Percentiles rank a stretch among this genome's conserved stretches.
phyloP scores from a whole-genome alignment of 2,329 filamentous ascomycete genomes.

The Botrytis medusae region DNA sequence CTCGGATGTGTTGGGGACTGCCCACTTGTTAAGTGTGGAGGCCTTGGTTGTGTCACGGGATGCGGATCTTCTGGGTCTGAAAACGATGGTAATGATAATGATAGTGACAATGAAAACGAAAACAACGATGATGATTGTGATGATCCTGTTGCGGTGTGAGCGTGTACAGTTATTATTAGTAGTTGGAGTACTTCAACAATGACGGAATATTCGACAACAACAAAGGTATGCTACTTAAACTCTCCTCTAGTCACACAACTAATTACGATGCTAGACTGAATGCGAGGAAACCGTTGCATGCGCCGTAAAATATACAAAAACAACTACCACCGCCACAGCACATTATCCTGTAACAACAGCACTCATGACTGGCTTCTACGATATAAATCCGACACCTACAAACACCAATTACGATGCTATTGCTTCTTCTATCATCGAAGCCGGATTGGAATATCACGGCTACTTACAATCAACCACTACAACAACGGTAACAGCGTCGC shows the following conservation, averaged over 20 bases:
- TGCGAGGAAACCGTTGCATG: no score
- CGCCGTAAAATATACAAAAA: no score
- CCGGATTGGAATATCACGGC: no score
- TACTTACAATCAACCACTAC: neutral
- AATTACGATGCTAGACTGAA: no score
- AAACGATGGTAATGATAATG: no score
- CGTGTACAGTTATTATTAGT: neutral
- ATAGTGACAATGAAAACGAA: neutral
- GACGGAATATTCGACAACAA: neutral
- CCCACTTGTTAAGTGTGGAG: neutral
- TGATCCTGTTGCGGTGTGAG: neutral
- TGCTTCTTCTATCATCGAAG: no score
- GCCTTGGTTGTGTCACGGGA: neutral
- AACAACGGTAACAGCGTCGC: neutral
- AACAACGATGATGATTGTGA: neutral
- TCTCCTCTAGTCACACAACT: no score
- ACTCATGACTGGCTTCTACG: no score
- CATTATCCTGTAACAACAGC: no score
- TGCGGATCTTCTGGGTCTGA: neutral
- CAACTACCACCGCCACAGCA: no score
- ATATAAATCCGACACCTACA: no score
- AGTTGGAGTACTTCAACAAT: neutral
- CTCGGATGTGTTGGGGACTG: neutral
- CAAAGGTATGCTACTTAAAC: neutral
- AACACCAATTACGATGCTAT: no score